phyloP scores from a whole-genome alignment of 148 eudicot genomes.

The Polygonum maritimum region DNA sequence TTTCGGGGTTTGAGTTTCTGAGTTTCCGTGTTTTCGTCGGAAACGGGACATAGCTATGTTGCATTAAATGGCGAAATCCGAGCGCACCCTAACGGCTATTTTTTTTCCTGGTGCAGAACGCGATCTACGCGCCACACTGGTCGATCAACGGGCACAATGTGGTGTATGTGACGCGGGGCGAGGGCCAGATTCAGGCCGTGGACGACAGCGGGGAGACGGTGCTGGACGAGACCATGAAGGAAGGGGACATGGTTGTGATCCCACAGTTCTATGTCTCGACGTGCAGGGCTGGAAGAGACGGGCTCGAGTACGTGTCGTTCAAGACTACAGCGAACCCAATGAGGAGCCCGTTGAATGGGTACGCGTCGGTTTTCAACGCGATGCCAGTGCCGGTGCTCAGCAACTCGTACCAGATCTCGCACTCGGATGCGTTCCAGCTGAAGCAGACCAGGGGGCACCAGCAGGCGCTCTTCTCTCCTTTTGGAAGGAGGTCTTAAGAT shows the following conservation, averaged over 20 bases:
- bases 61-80: no score
- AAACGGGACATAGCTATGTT: no score
- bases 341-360: conserved; percentile 56
- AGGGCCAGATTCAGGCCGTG: conserved; percentile 46
- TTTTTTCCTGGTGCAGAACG: conserved; percentile 15
- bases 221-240: conserved; percentile 42
- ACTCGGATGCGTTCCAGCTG: conserved; percentile 35
- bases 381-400: conserved; percentile 52
- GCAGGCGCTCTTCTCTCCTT: conserved; percentile 37
- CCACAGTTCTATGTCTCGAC: conserved; percentile 51
- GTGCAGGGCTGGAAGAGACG: conserved; percentile 38
- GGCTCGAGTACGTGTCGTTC: conserved; percentile 52
- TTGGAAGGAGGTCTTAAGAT: conserved; percentile 6
- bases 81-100: no score
- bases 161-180: conserved; percentile 49
- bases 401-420: conserved; percentile 40
- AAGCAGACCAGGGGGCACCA: conserved; percentile 41
- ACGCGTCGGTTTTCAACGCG: conserved; percentile 59
- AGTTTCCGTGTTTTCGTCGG: no score
- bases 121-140: conserved; percentile 57
- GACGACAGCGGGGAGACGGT: conserved; percentile 33
- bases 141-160: conserved; percentile 45
- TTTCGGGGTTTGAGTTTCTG: no score
- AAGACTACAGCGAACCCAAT: conserved; percentile 53
- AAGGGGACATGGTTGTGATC: conserved; percentile 55